Evolutionary conservation across 371 early-diverging fungal genomes (phyloP).

Genomic region (Blastocladiella emersonii): DNA sequence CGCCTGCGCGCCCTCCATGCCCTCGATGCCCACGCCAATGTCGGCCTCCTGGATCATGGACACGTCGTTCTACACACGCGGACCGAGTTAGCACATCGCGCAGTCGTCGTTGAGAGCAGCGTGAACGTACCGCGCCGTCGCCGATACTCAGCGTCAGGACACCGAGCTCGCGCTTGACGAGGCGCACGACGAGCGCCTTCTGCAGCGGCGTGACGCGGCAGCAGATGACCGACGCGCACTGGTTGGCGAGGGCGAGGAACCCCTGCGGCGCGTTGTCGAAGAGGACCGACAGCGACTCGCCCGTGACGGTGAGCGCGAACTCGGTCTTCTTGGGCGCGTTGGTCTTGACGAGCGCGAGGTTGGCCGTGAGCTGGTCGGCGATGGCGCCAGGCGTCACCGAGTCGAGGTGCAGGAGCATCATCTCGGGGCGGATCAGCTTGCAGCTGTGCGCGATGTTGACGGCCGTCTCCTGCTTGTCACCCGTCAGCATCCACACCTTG

Average conservation of each 20-base stretch:
- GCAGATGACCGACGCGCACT: not conserved
- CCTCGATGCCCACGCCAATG: constrained; percentile 55
- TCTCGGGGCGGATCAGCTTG: constrained; percentile 19
- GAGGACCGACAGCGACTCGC: constrained; percentile 7
- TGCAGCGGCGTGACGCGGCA: constrained; percentile 46
- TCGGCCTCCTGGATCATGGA: constrained; percentile 50
- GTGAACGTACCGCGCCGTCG: constrained; percentile 58
- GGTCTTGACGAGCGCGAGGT: not conserved
- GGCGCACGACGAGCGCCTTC: constrained; percentile 39
- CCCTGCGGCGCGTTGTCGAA: constrained; percentile 4
- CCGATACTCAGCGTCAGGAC: constrained; percentile 36
- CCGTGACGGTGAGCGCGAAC: constrained; percentile 17
- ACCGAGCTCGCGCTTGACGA: constrained; percentile 21
- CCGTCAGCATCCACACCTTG: constrained; percentile 33
- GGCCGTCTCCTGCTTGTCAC: constrained; percentile 65
- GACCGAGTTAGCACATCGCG: too few relatives aligned
- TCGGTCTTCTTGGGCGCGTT: not conserved
- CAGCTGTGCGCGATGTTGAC: constrained; percentile 44
- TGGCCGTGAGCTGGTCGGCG: not conserved
- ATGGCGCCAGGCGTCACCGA: not conserved
- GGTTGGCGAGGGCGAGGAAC: not conserved
- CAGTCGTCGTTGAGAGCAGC: too few relatives aligned
- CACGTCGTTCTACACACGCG: too few relatives aligned
- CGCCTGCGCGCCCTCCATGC: constrained; percentile 55
- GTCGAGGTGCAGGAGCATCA: constrained; percentile 18